A percentile compares a stretch with the other conserved stretches of the same genome.
Conservation (phyloP, 768 basidiomycete species). For the Hericium erinaceus region DNA sequence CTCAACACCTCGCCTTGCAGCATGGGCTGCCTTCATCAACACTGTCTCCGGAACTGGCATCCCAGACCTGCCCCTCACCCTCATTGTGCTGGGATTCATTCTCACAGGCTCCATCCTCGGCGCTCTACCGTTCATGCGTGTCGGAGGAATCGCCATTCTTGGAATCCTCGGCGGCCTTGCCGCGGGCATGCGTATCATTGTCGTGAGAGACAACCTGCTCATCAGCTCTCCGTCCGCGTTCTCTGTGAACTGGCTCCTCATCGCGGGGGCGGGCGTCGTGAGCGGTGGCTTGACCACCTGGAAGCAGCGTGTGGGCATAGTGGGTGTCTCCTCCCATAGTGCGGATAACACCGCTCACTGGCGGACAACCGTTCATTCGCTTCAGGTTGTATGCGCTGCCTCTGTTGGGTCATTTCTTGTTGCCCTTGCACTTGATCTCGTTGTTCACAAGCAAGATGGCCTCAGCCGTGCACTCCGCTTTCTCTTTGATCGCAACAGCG, state of each 20-base stretch:
- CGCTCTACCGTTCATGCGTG: slow-evolving; percentile 38
- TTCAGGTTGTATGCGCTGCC: slow-evolving; percentile 31
- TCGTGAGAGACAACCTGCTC: slow-evolving; percentile 43
- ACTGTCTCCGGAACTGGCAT: slow-evolving; percentile 38
- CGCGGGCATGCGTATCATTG: slow-evolving; percentile 42
- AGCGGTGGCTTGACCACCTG: slow-evolving; percentile 34
- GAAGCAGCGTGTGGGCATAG: slow-evolving; percentile 40
- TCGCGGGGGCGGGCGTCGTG: slow-evolving; percentile 33
- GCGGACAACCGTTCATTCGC: background rate
- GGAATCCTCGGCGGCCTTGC: slow-evolving; percentile 49
- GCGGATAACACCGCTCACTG: background rate
- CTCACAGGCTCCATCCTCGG: slow-evolving; percentile 43
- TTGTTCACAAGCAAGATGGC: slow-evolving; percentile 47
- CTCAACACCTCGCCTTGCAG: slow-evolving; percentile 20
- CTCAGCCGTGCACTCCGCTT: slow-evolving; percentile 56
- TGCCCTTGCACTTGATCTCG: slow-evolving; percentile 46
- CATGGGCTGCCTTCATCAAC: slow-evolving; percentile 58
- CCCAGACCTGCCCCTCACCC: slow-evolving; percentile 41
- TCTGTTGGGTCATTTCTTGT: slow-evolving; percentile 53
- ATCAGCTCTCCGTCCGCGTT: slow-evolving; percentile 25
- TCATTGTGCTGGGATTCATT: slow-evolving; percentile 42
- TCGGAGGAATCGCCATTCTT: slow-evolving; percentile 36
- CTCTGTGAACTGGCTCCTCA: slow-evolving; percentile 44
- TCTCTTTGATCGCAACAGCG: slow-evolving; percentile 52
- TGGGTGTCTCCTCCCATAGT: slow-evolving; percentile 23